Evolutionary conservation across 1,284 basidiomycete genomes (phyloP).

Genomic region (Butyriboletus appendiculatus): DNA sequence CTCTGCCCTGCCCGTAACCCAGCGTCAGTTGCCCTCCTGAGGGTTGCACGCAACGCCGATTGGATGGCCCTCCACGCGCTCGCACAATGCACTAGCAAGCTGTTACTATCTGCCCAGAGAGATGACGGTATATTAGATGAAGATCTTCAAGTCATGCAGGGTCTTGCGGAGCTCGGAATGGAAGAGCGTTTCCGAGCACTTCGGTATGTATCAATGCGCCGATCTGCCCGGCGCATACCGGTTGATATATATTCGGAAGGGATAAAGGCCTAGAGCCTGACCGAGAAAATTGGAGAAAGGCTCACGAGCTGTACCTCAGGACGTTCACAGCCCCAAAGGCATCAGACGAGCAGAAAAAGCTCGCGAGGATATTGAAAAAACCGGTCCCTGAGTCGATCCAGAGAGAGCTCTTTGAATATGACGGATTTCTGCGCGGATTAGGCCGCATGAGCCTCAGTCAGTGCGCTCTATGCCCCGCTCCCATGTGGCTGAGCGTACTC

Average conservation of each 20-base stretch:
- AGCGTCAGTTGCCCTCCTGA: slow-evolving; percentile 58
- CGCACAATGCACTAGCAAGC: slow-evolving; percentile 60
- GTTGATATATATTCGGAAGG: not conserved
- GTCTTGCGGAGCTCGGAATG: slow-evolving; percentile 65
- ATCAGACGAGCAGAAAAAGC: slow-evolving; percentile 54
- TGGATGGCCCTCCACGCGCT: slow-evolving; percentile 82
- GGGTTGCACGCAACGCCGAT: slow-evolving; percentile 54
- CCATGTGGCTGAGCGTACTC: slow-evolving; percentile 5
- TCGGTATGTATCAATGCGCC: slow-evolving; percentile 40
- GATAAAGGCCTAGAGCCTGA: slow-evolving; percentile 50
- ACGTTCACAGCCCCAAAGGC: slow-evolving; percentile 58
- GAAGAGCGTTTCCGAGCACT: slow-evolving; percentile 60
- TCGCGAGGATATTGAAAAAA: slow-evolving; percentile 57
- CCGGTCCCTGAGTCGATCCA: slow-evolving; percentile 54
- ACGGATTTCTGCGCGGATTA: slow-evolving; percentile 71
- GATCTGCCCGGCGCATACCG: not conserved
- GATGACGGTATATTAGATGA: slow-evolving; percentile 43
- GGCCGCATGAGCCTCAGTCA: slow-evolving; percentile 83
- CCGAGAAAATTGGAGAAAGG: slow-evolving; percentile 61
- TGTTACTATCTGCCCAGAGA: slow-evolving; percentile 59
- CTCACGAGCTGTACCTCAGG: slow-evolving; percentile 54
- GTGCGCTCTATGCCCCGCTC: slow-evolving; percentile 24
- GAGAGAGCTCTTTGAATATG: slow-evolving; percentile 68
- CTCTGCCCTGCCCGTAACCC: slow-evolving; percentile 79
- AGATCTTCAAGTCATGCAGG: slow-evolving; percentile 52